Percentiles rank a stretch among this genome's conserved stretches.
Evolutionary conservation across 148 eudicot species (phyloP).

Genomic region (Pouteria glomerata): DNA sequence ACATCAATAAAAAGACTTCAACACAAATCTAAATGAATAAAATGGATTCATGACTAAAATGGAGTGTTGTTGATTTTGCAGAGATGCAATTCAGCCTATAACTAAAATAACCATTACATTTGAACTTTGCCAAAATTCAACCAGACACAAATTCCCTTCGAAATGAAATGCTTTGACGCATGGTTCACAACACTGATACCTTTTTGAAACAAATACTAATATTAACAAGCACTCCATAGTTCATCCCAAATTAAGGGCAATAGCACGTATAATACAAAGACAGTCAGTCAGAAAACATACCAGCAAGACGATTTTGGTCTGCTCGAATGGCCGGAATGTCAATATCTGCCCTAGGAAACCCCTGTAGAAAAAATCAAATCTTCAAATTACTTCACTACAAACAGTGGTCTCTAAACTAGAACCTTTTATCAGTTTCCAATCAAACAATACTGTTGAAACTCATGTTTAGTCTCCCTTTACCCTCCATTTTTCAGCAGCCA

Average conservation of each 20-base stretch:
- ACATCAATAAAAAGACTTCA: too few species aligned
- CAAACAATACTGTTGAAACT: neutral
- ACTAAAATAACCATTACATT: neutral
- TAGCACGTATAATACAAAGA: neutral
- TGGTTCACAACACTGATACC: neutral
- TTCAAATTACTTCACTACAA: neutral
- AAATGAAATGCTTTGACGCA: neutral
- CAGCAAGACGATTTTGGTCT: slow-evolving; percentile 59
- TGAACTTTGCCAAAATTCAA: neutral
- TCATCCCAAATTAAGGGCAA: neutral
- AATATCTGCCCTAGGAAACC: slow-evolving; percentile 84
- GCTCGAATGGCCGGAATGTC: slow-evolving; percentile 68
- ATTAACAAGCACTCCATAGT: neutral
- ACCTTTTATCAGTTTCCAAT: neutral
- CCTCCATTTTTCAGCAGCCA: neutral
- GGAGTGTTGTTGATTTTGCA: too few species aligned
- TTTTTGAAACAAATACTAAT: too few species aligned
- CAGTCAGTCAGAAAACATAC: slow-evolving; percentile 23
- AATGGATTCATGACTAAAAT: too few species aligned
- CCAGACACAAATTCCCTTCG: neutral
- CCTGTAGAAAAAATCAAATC: slow-evolving; percentile 38
- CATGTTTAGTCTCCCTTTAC: neutral
- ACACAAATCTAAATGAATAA: too few species aligned
- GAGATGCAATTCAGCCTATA: neutral
- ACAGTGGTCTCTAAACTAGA: neutral